phyloP scores from a whole-genome alignment of 352 stramenopile genomes.

The Globisporangium canariense region DNA sequence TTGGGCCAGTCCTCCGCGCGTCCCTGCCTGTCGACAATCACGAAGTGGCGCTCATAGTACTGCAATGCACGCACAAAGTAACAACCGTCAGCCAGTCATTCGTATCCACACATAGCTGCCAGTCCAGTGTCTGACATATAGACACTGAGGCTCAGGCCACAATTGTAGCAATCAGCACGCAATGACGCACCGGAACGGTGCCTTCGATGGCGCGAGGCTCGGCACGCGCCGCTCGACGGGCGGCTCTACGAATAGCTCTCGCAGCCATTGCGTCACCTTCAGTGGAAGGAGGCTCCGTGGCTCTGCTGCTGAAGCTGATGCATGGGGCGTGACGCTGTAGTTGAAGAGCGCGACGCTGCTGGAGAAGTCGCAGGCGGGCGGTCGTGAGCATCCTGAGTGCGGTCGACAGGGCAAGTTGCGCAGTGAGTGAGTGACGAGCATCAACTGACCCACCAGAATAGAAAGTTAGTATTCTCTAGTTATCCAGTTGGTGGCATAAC shows the following conservation, averaged over 20 bases:
- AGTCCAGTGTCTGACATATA: too few species aligned
- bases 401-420: neutral
- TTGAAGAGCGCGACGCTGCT: neutral
- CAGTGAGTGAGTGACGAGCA: constrained; percentile 6
- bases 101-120: neutral
- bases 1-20: constrained; percentile 54
- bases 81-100: neutral
- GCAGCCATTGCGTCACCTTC: constrained; percentile 4
- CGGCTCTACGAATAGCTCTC: constrained; percentile 22
- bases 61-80: constrained; percentile 13
- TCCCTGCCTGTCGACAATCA: constrained; percentile 47
- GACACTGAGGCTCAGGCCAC: too few species aligned
- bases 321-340: neutral
- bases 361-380: neutral
- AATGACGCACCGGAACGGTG: constrained; percentile 23
- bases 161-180: neutral
- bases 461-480: too few species aligned
- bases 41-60: constrained; percentile 52
- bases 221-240: constrained; percentile 15
- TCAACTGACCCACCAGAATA: neutral
- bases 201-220: constrained; percentile 54
- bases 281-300: neutral
- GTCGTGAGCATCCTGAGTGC: neutral
- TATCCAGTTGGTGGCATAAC: neutral
- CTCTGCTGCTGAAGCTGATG: neutral